Evolutionary conservation across 23 red algal genomes (phyloP), one percentile per base, ranked within the genome.

Genomic region (Gracilariopsis chorda): DNA sequence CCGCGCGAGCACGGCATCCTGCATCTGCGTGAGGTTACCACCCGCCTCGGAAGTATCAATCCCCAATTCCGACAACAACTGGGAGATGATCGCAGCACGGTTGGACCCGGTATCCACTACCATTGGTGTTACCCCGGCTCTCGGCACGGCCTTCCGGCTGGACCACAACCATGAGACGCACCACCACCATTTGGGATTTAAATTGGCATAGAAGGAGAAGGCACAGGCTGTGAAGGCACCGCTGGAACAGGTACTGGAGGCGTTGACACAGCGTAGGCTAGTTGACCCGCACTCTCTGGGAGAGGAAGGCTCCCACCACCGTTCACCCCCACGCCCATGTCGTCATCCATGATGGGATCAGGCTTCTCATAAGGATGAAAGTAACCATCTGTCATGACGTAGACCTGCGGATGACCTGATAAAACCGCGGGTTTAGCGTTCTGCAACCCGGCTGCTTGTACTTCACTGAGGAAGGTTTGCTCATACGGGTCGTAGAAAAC

Each of bases 401-500:
- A 62, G 11, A 24, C 57, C 5, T 7, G 7, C 19, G n/a, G 57
- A 62, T 62, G 57, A 1, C 62, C 62, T 12, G 32, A 36, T 1
- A 36, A 14, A 19, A 19, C 41, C 3, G 41, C 62, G 4, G 33
- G 33, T 19, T 37, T 36, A 8, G 32, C 62, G 2, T 40, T 2
- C 10, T 30, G 57, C 13, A 62, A 30, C 8, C 10, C 19, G 2
- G 9, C 9, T 12, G 57, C 57, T 29, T 62, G 9, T 30, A 17
- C 11, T 30, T 30, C 11, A 30, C 9, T 62, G 21, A 62, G 27
- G 11, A 62, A 17, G 7, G 57, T 62, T 7, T 17, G 57, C 19
- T 14, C 21, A 33, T 58, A 84, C 19, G 80, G 80, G 48, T 84
- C 80, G 19, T 68, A 48, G 36, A 60, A 84, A n/a, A 84, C 57